Percentiles rank a stretch among this genome's conserved stretches.
Conservation (phyloP, 75 land plant genomes). For the Azolla pinnata region DNA sequence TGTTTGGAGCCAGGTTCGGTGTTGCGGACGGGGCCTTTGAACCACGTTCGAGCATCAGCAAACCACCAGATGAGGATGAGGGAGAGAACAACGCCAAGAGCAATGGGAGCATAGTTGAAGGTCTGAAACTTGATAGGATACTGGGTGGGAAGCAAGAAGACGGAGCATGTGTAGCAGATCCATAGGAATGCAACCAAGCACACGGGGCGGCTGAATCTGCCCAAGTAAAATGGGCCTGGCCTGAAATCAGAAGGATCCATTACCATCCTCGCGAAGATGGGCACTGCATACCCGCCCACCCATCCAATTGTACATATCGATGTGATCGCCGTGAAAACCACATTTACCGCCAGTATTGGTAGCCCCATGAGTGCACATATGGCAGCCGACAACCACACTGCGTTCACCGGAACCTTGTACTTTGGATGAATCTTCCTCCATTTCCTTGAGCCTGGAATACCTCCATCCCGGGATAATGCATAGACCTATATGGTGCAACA, state of each 20-base stretch:
- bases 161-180: conserved; percentile 79
- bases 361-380: conserved; percentile 67
- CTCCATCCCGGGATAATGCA: conserved; percentile 79
- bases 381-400: conserved; percentile 76
- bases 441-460: conserved; percentile 60
- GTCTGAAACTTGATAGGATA: conserved; percentile 56
- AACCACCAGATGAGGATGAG: conserved; percentile 78
- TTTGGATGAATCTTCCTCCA: conserved; percentile 65
- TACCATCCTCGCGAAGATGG: conserved; percentile 77
- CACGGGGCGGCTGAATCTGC: conserved; percentile 51
- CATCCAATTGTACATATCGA: conserved; percentile 84
- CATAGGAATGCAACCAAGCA: conserved; percentile 73
- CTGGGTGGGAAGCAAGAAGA: conserved; percentile 65
- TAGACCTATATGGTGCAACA: conserved; percentile 62
- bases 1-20: too few species aligned
- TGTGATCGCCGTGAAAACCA: conserved; percentile 84
- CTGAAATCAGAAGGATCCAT: conserved; percentile 50
- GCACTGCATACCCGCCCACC: conserved; percentile 94
- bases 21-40: conserved; percentile 80
- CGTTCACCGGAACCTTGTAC: conserved; percentile 72
- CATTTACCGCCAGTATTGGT: conserved; percentile 67
- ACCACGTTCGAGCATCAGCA: conserved; percentile 78
- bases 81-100: conserved; percentile 41
- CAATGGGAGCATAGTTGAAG: conserved; percentile 78
- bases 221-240: conserved; percentile 73